phyloP scores from a whole-genome alignment of 2,329 filamentous ascomycete species.

The Chrysoporthe deuterocubensis region DNA sequence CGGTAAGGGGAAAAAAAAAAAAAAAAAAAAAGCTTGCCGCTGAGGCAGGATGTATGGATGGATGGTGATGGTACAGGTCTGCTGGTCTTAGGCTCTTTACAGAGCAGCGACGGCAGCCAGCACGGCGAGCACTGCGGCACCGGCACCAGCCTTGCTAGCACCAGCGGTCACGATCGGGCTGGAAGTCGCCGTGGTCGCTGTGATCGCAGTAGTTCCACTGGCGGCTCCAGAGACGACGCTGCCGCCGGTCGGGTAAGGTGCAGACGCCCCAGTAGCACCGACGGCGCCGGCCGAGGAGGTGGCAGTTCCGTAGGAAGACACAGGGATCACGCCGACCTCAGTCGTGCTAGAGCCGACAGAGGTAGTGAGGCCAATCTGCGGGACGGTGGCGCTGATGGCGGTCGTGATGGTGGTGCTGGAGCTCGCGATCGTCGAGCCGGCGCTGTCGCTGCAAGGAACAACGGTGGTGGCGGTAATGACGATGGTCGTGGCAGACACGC shows the following conservation, averaged over 20 bases:
- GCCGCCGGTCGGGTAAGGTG: slow-evolving; percentile 32
- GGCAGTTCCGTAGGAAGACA: slow-evolving; percentile 40
- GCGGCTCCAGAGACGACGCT: slow-evolving; percentile 33
- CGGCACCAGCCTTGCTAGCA: slow-evolving; percentile 44
- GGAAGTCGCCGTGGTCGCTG: slow-evolving; percentile 38
- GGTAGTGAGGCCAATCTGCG: slow-evolving; percentile 55
- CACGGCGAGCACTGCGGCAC: slow-evolving; percentile 49
- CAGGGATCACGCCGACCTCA: slow-evolving; percentile 46
- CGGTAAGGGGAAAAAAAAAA: slow-evolving; percentile 19
- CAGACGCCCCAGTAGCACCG: slow-evolving; percentile 32
- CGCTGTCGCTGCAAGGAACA: slow-evolving; percentile 52
- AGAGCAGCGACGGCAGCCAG: slow-evolving; percentile 51
- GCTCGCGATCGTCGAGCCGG: slow-evolving; percentile 52
- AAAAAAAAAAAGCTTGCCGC: slow-evolving; percentile 21
- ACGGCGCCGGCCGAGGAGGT: slow-evolving; percentile 32
- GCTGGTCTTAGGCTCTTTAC: slow-evolving; percentile 40
- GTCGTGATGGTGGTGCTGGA: slow-evolving; percentile 56
- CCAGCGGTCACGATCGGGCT: slow-evolving; percentile 40
- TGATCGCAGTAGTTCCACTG: slow-evolving; percentile 40
- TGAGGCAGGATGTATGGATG: slow-evolving; percentile 10
- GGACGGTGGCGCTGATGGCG: slow-evolving; percentile 49
- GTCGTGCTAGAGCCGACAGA: slow-evolving; percentile 35
- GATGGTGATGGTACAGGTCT: slow-evolving; percentile 5
- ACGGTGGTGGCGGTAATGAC: slow-evolving; percentile 55
- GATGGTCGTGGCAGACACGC: slow-evolving; percentile 51